phyloP scores from a whole-genome alignment of 2,329 filamentous ascomycete species.

The Allantophomopsis cytisporea region DNA sequence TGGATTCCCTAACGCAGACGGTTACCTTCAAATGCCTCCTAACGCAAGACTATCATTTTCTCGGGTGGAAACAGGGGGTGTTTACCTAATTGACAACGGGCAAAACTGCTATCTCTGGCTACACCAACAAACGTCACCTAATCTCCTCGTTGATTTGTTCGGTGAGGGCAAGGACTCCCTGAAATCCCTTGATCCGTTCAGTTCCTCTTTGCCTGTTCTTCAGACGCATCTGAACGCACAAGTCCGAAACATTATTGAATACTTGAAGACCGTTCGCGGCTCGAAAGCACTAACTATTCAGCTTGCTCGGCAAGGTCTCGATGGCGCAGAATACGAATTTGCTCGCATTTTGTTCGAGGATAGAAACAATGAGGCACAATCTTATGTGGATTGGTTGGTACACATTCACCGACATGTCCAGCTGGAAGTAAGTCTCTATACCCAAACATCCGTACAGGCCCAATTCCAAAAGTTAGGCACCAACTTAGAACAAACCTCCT shows the following conservation, averaged over 20 bases:
- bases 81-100: constrained; percentile 90
- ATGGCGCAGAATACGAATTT: constrained; percentile 95
- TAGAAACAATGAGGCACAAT: constrained; percentile 93
- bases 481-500: neutral
- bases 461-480: neutral
- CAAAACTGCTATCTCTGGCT: constrained; percentile 88
- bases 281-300: constrained; percentile 84
- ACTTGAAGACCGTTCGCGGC: constrained; percentile 65
- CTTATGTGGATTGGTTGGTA: constrained; percentile 97
- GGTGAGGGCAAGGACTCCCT: constrained; percentile 61
- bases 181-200: constrained; percentile 68
- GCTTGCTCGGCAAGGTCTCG: constrained; percentile 80
- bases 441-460: neutral
- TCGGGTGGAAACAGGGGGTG: constrained; percentile 82
- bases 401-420: constrained; percentile 89
- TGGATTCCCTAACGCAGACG: constrained; percentile 79
- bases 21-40: constrained; percentile 74
- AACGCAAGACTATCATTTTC: constrained; percentile 73
- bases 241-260: constrained; percentile 85
- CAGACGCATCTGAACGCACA: constrained; percentile 91
- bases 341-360: constrained; percentile 85
- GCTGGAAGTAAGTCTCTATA: constrained; percentile 50
- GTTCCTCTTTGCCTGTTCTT: constrained; percentile 66
- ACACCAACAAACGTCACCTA: constrained; percentile 82
- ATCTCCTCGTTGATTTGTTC: constrained; percentile 82